Evolutionary conservation across 2,329 filamentous ascomycete genomes (phyloP), one percentile per base, ranked within the genome.

Genomic region (Neofusicoccum umdonicola): DNA sequence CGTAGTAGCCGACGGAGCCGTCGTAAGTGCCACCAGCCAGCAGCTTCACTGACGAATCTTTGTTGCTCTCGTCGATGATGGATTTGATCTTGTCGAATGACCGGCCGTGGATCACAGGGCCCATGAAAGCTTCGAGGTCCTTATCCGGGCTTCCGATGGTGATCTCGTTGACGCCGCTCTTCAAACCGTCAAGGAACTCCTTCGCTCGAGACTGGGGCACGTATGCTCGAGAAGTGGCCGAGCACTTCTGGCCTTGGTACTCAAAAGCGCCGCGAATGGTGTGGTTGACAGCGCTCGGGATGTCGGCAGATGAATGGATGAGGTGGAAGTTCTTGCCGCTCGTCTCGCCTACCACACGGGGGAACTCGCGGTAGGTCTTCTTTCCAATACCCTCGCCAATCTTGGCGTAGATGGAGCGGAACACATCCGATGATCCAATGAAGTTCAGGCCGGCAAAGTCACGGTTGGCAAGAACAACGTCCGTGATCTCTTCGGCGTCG

Each of bases 311-410:
- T 51, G 83, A 81, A 81, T 96, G 92, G 35, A 96, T 79, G 62
- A 96, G 79, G 78, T 96, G 92, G 84, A 93, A 96, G 83, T 96
- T 96, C 86, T 96, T 96, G 76, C 92, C 92, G 66, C 92, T 92
- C 22, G 92, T 96, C 83, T 96, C 92, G 67, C 92, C 92, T 3
- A 96, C 91, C 68, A 96, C 90, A 71, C 92, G 89, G 52, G 92
- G 92, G 79, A 97, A 97, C 71, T 89, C 88, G 68, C 84, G 84
- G 81, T 96, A 98, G 66, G 87, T 90, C 67, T 90, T 91, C 73
- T 93, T 88, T 3, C 90, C 90, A 19, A 96, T 88, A 47, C 90
- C 91, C 68, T 85, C 83, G 9, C 92, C 91, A 71, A 97, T 97
- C 76, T 91, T 87, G n/a, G 91, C 92, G 76, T 95, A 97, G 13